Evolutionary conservation across 345 rosid genomes (phyloP).

Genomic region (Citrus glauca): DNA sequence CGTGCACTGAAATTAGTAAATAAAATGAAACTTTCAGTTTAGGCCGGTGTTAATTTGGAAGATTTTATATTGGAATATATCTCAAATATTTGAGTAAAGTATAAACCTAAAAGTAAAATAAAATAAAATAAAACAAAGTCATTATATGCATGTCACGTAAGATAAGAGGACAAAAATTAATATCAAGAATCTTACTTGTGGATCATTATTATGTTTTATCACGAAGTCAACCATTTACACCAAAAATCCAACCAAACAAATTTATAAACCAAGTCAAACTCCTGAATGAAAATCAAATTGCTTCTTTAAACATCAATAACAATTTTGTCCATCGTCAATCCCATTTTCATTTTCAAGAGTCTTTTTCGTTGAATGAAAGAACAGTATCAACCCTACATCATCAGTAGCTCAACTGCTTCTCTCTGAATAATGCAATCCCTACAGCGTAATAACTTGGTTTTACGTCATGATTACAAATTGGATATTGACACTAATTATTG

Average conservation of each 20-base stretch:
- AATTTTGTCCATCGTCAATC: neutral
- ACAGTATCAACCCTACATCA: neutral
- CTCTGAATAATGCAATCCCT: neutral
- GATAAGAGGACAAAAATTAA: no score
- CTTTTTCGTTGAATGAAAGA: neutral
- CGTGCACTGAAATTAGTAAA: no score
- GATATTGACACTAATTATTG: neutral
- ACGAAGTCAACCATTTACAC: neutral
- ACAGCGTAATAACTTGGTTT: neutral
- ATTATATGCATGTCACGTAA: no score
- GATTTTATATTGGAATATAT: no score
- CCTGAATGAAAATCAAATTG: neutral
- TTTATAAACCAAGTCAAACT: neutral
- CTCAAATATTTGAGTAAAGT: no score
- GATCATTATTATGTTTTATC: neutral
- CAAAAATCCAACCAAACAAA: neutral
- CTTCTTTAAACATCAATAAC: neutral
- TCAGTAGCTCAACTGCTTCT: slow-evolving; percentile 5
- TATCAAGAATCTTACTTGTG: no score
- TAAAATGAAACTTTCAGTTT: no score
- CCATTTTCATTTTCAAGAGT: neutral
- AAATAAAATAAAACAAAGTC: no score
- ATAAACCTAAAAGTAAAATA: no score
- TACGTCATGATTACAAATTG: neutral
- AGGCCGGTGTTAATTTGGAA: no score